Conservation (phyloP, 1,139 yeast genomes). For the Taiozyma sp. region DNA sequence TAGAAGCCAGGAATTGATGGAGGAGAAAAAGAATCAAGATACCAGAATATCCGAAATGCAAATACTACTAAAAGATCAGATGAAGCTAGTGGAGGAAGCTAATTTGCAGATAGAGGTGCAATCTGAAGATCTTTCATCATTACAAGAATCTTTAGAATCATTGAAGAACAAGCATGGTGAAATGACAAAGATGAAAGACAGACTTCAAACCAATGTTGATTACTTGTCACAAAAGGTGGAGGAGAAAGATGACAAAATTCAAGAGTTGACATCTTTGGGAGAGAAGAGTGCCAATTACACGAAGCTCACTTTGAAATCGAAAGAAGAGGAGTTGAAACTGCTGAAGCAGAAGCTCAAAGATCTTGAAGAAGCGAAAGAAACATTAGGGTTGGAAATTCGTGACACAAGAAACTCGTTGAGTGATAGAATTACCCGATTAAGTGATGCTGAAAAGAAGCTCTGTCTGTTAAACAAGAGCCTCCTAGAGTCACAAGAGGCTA, state of each 20-base stretch:
- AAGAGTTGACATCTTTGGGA: not conserved
- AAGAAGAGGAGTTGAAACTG: slow-evolving; percentile 5
- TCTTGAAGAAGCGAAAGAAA: not conserved
- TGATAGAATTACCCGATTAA: slow-evolving; percentile 6
- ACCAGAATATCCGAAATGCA: not conserved
- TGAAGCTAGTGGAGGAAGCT: not conserved
- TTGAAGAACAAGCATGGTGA: not conserved
- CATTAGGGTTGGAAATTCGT: slow-evolving; percentile 1
- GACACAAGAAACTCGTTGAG: slow-evolving; percentile 11
- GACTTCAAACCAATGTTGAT: not conserved
- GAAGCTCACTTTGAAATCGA: not conserved
- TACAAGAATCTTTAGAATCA: not conserved
- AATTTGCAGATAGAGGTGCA: not conserved
- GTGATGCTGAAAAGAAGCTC: slow-evolving; percentile 4
- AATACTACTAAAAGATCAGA: not conserved
- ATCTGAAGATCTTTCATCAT: not conserved
- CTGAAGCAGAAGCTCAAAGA: not conserved
- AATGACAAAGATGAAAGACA: not conserved
- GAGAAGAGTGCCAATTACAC: not conserved
- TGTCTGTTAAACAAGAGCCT: slow-evolving; percentile 1
- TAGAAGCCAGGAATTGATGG: not conserved
- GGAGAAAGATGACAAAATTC: not conserved
- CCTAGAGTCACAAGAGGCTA: slow-evolving; percentile 3
- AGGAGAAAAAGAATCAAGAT: not conserved
- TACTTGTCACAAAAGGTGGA: not conserved